These are phyloP conservation scores for Cladophialophora chaetospira DNA, from an alignment of 2,329 filamentous ascomycete genomes.

Conservation along the genomic window DNA sequence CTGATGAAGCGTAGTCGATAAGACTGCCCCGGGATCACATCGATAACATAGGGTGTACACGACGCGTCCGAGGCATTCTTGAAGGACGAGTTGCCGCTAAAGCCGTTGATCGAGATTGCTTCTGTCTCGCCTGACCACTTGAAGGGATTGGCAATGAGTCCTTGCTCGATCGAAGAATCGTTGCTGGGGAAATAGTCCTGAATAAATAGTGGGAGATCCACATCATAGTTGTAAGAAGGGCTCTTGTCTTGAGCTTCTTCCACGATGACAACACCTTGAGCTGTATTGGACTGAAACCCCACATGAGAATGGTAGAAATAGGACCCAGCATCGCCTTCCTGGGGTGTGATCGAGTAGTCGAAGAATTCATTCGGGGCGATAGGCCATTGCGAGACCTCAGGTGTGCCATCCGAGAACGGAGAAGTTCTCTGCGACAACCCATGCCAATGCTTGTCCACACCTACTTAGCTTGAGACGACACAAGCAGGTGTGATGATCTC, in stretches of 20 bases:
- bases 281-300: constrained; percentile 62
- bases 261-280: constrained; percentile 60
- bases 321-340: constrained; percentile 58
- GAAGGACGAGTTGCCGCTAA: constrained; percentile 49
- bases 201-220: constrained; percentile 58
- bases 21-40: constrained; percentile 61
- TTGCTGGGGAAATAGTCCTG: constrained; percentile 60
- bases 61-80: constrained; percentile 38
- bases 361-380: constrained; percentile 64
- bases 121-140: constrained; percentile 61
- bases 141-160: constrained; percentile 54
- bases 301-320: constrained; percentile 72
- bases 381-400: constrained; percentile 65
- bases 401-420: constrained; percentile 66
- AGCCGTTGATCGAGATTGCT: constrained; percentile 60
- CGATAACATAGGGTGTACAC: constrained; percentile 55
- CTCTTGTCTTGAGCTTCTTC: constrained; percentile 44
- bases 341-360: constrained; percentile 64
- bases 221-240: constrained; percentile 62
- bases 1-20: constrained; percentile 66
- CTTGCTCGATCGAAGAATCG: constrained; percentile 55
- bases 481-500: neutral
- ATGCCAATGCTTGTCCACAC: constrained; percentile 62
- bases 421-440: constrained; percentile 62
- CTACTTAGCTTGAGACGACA: neutral